Evolutionary conservation across 2,329 filamentous ascomycete species (phyloP), one percentile per base, ranked within the genome.

Genomic region (Diaporthe australafricana): DNA sequence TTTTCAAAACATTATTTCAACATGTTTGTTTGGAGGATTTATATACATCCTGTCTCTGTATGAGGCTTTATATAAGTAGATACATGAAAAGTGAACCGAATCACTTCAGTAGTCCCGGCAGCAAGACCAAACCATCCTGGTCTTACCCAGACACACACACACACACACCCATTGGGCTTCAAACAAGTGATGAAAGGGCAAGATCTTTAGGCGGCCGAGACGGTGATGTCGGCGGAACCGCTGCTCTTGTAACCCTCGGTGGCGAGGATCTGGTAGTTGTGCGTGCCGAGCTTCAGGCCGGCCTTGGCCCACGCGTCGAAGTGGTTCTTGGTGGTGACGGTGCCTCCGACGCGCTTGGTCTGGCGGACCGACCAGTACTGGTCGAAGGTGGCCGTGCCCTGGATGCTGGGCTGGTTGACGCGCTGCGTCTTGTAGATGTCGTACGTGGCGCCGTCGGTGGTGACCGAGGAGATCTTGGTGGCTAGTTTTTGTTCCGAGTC

Each of bases 201-300:
- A 6, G 27, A 40, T 22, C 35, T 48, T 52, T 65, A 65, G 4
- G 60, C 60, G 7, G 27, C 60, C 14, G 42, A 40, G 38, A 72
- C 71, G 14, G 72, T 73, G n/a, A 73, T 68, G 40, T 70, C 70
- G 30, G 71, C 70, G 40, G 63, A 68, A 12, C 84, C 84, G 71
- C 77, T 81, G 77, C 82, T 84, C 67, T 82, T 77, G 75, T 85
- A 73, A 25, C 71, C 71, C 75, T 86, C 84, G 5, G 82, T 84
- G 9, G 84, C 84, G n/a, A 85, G 76, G 73, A 87, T 86, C 81
- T 83, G 82, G 77, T 86, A 86, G 76, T 86, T 79, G 74, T 82
- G 81, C 35, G 76, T 79, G 2, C 85, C 85, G 17, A 86, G 74
- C 56, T 78, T 81, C 77, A 85, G 75, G 12, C 85, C 85, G 47